Base-by-base conservation (phyloP, 192 early-diverging fungal species). In the Chytriomyces hyalinus region DNA sequence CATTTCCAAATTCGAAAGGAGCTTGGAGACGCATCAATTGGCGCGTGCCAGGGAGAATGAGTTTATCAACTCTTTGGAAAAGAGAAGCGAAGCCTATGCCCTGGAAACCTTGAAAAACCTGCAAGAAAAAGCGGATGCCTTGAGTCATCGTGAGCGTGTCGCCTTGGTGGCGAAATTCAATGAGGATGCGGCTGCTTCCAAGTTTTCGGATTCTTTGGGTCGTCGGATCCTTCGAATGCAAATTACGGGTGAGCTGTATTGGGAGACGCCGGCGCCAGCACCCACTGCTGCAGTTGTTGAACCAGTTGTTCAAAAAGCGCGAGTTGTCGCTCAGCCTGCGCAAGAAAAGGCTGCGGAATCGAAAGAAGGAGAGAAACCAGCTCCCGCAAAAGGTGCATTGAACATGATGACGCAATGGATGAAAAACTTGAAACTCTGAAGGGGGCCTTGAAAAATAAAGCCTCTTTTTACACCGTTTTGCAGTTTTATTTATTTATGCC, bases 1-100 rank as follows among this genome's bases (percentile, higher is more conserved):
- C 45, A 48, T 80, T 45, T 45, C 36, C n/a, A 81, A 82, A 75
- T 76, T 84, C 44, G 77, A 78, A 63, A 61, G 76, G 61, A 70
- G 72, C 24, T 46, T 80, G n/a, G 60, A 49, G 62, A 68, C 72
- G 36, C 80, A 62, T 48, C 74, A 80, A 61, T 13, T n/a, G 17
- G 83, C 85, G 4, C 70, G 81, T 5, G 77, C 49, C 17, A 53
- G 61, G 8, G 82, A 84, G 66, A 26, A 26, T 8, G 78, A 47
- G n/a, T 61, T 45, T 2, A 15, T 51, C 20, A 63, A 71, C n/a
- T 10, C 13, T 5, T 11, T 71, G 69, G 53, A 72, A 36, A 43
- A 17, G 24, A 7, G 28, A 24, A 75, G 44, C 47, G 73, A 64
- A 22, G 64, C 36, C 8, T 20, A 64, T 26, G 48, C 49, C 22